Base-by-base conservation (phyloP, 1,284 basidiomycete species). In the Blastosporella zonata region DNA sequence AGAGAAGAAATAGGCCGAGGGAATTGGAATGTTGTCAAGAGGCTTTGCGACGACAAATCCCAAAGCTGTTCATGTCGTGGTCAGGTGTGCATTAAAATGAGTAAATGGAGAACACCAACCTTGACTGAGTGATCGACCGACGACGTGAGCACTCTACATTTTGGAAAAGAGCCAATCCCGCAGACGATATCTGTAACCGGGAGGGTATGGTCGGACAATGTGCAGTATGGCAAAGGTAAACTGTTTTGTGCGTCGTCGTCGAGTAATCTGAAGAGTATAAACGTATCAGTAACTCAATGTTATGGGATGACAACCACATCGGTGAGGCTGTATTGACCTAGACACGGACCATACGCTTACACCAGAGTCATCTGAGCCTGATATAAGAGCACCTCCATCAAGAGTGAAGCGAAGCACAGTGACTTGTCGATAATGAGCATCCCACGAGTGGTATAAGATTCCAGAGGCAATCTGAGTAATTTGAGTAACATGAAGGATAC, bases 121-220 rank as follows among this genome's bases (percentile, higher is more conserved):
- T 98, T 98, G 61, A 93, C 90, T n/a, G 90, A 90, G 53, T 92
- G 88, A 64, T 98, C 96, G 33, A 89, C 66, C 0, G 92, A 91
- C 5, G 88, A 82, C 0, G 93, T 92, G 59, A 95, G 77, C 29
- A 93, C 64, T 41, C 90, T 78, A 64, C 83, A 87, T 38, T 74
- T 78, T 13, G 93, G 91, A 65, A 93, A 95, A 0, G 72, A 55
- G 4, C 93, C 93, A 35, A 87, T 66, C 2, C 93, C 91, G 55
- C 93, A 84, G 15, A 76, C 67, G 28, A 98, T 77, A 59, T 92
- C 89, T 2, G 89, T 89, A 18, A 99, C 78, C 5, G 90, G 87
- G 2, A 98, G 78, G 0, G 93, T 96, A 64, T 99, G 96, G 67
- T 98, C 96, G 7, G 88, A 81, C 13, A 98, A 73, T 1, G 82